Conservation (phyloP, 192 early-diverging fungal species). For the Pilobolus umbonatus region DNA sequence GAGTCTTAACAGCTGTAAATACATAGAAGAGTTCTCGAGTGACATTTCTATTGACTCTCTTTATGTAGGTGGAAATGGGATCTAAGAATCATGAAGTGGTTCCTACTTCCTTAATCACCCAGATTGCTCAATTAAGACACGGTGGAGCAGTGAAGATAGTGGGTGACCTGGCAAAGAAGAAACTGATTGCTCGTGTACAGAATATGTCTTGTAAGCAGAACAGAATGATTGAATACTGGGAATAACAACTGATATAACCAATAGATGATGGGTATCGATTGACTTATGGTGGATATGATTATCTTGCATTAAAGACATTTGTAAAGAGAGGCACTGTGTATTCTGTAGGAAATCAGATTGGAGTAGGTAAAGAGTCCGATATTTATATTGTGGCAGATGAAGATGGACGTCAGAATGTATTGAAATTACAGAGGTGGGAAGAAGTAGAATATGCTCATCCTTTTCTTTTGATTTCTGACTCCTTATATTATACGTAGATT, state of each 20-base stretch:
- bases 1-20: conserved; percentile 88
- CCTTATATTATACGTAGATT: conserved; percentile 64
- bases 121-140: conserved; percentile 86
- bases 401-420: conserved; percentile 82
- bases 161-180: conserved; percentile 82
- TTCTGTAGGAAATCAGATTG: conserved; percentile 99
- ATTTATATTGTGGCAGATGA: conserved; percentile 96
- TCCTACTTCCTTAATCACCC: conserved; percentile 84
- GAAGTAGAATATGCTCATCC: background rate
- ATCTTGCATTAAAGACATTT: conserved; percentile 92
- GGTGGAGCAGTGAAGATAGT: conserved; percentile 86
- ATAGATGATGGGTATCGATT: conserved; percentile 93
- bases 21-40: background rate
- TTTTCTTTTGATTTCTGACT: no score
- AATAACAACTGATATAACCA: background rate
- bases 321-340: conserved; percentile 79
- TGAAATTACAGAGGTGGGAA: conserved; percentile 85
- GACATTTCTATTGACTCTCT: background rate
- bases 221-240: background rate
- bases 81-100: conserved; percentile 99
- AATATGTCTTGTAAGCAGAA: conserved; percentile 65
- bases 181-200: conserved; percentile 83
- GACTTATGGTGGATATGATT: conserved; percentile 99
- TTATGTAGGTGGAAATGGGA: conserved; percentile 82
- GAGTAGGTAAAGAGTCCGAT: conserved; percentile 99